A percentile compares a stretch with the other conserved stretches of the same genome.
Conservation (phyloP, 345 rosid species). For the rapeseed (Brassica napus) region DNA sequence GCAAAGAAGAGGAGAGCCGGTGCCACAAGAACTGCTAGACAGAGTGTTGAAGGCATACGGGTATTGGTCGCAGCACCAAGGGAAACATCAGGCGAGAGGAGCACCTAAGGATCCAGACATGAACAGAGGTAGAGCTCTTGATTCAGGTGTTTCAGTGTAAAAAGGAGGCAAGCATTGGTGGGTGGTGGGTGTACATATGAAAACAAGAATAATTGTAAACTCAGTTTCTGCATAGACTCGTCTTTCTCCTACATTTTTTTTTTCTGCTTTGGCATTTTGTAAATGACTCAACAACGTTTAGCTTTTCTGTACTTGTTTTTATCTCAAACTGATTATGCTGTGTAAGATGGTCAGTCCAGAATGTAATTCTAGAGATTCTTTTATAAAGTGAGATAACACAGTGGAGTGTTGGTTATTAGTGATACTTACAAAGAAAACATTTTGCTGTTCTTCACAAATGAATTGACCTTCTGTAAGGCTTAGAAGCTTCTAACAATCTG, state of each 20-base stretch:
- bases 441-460: neutral
- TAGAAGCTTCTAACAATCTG: slow-evolving; percentile 6
- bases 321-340: slow-evolving; percentile 9
- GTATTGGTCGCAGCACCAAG: slow-evolving; percentile 82
- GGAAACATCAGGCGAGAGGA: slow-evolving; percentile 64
- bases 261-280: slow-evolving; percentile 33
- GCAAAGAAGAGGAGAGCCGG: slow-evolving; percentile 88
- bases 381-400: neutral
- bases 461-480: slow-evolving; percentile 10
- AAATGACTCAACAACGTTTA: slow-evolving; percentile 31
- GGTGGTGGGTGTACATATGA: slow-evolving; percentile 36
- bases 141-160: slow-evolving; percentile 37
- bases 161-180: slow-evolving; percentile 34
- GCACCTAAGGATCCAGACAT: slow-evolving; percentile 39
- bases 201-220: slow-evolving; percentile 33
- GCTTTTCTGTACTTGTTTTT: neutral
- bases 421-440: neutral
- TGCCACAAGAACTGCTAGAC: slow-evolving; percentile 84
- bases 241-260: slow-evolving; percentile 8
- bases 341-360: slow-evolving; percentile 16
- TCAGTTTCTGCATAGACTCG: slow-evolving; percentile 36
- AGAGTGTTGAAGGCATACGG: slow-evolving; percentile 74
- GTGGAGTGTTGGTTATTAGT: neutral
- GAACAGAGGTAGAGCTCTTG: slow-evolving; percentile 32
- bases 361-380: slow-evolving; percentile 27